Base-by-base conservation (phyloP, 495 filamentous ascomycete species). In the Penicillium fimorum region DNA sequence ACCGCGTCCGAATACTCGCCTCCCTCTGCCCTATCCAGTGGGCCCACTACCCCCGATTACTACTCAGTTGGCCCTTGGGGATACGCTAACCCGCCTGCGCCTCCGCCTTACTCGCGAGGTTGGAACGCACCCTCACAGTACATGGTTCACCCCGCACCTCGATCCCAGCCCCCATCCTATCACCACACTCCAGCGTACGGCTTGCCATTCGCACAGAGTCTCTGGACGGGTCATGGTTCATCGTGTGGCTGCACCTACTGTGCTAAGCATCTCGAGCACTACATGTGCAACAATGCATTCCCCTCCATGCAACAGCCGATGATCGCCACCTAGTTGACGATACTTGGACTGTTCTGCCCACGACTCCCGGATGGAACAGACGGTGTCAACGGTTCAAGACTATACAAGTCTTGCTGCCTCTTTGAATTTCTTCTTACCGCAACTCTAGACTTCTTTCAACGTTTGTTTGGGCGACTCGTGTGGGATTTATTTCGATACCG, bases 161-260 rank as follows among this genome's bases (percentile, higher is more conserved):
- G 61, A 37, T 78, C 78, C 33, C 78, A 79, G 53, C 79, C 70
- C 59, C 80, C 73, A 58, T 80, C 67, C 71, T 81, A 76, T 72
- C 73, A 82, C 63, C 69, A 76, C 59, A 77, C 78, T 35, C 71
- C 81, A 67, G 64, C 71, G 37, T 84, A 79, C 54, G 77, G 71
- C 46, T 72, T 82, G 54, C 77, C 79, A 30, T 84, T 86, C 53
- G 76, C 78, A 22, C 81, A 83, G 48, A 77, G 71, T 66, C 73
- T 77, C 29, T 87, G 86, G 83, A 79, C 81, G 56, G 79, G 76
- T 38, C 77, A 81, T 62, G 80, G 79, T 44, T 78, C 80, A 29
- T 88, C 86, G 18, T 94, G 89, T 67, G 79, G 76, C 55, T 94
- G 90, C 68, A 67, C 74, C 46, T 82, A 84, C 51, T 93, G 89